A percentile compares a stretch with the other conserved stretches of the same genome.
These are phyloP conservation scores for Rhynchospora pubera DNA, from an alignment of 176 grass and related monocot species.

Conservation along the genomic window DNA sequence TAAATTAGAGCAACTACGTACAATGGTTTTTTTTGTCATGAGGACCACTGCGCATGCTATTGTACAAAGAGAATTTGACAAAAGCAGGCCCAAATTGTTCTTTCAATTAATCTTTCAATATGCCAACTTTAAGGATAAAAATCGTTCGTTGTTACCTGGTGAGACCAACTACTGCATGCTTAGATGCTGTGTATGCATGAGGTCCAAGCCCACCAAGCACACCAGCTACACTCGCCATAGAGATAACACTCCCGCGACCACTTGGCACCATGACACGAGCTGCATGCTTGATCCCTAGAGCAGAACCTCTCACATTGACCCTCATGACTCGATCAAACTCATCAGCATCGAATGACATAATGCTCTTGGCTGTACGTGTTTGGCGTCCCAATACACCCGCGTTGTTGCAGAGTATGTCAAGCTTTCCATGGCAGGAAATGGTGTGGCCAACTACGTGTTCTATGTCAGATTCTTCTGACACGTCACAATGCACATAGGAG, in stretches of 20 bases:
- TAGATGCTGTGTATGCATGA: conserved; percentile 89
- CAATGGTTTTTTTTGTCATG: too few relatives aligned
- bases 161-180: conserved; percentile 93
- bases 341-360: conserved; percentile 58
- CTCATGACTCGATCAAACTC: conserved; percentile 93
- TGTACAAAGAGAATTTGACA: neutral
- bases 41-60: neutral
- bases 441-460: conserved; percentile 36
- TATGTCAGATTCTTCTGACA: conserved; percentile 60
- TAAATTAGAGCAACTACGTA: neutral
- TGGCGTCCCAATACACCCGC: conserved; percentile 83
- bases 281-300: conserved; percentile 96
- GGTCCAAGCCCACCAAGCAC: conserved; percentile 85
- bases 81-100: neutral
- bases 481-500: conserved; percentile 62
- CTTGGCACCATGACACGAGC: conserved; percentile 62
- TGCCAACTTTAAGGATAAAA: neutral
- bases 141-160: conserved; percentile 32
- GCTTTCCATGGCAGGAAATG: conserved; percentile 38
- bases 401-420: conserved; percentile 81
- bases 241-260: conserved; percentile 60
- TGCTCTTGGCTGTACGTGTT: conserved; percentile 69
- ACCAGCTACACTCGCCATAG: conserved; percentile 84
- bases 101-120: neutral
- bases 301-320: conserved; percentile 85